Evolutionary conservation across 2,329 filamentous ascomycete species (phyloP).

Genomic region (Sporothrix dimorphospora): DNA sequence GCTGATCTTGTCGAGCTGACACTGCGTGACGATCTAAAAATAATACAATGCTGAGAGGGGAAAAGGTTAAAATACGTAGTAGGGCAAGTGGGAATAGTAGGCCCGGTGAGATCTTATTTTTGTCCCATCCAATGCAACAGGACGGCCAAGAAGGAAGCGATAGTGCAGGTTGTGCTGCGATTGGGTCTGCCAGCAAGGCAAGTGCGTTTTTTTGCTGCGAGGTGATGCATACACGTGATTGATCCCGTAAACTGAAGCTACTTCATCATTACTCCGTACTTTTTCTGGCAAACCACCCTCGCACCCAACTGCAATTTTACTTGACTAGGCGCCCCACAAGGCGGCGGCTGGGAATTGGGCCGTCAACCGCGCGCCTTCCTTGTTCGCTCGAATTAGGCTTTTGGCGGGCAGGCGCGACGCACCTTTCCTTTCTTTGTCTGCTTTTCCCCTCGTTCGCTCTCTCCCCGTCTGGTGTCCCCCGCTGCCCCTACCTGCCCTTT

Average conservation of each 20-base stretch:
- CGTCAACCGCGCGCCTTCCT: constrained; percentile 24
- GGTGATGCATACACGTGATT: background rate
- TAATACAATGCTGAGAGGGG: constrained; percentile 10
- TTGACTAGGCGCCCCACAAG: constrained; percentile 19
- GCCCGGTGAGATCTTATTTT: constrained; percentile 16
- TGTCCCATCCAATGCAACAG: constrained; percentile 9
- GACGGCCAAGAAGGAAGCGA: background rate
- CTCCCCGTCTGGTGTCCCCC: background rate
- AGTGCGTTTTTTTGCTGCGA: constrained; percentile 2
- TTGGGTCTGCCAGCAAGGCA: background rate
- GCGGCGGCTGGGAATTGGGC: constrained; percentile 19
- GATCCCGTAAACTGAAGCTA: background rate
- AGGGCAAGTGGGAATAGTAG: background rate
- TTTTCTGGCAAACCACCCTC: background rate
- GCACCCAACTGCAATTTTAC: constrained; percentile 11
- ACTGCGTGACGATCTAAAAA: constrained; percentile 12
- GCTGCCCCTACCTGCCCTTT: constrained; percentile 20
- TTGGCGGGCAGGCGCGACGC: constrained; percentile 19
- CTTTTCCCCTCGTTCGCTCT: constrained; percentile 16
- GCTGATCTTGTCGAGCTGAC: background rate
- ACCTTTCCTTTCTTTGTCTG: constrained; percentile 16
- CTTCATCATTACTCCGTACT: background rate
- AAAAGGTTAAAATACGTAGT: background rate
- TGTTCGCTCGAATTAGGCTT: constrained; percentile 19
- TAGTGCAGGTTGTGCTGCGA: background rate